Conservation (phyloP, 139 green algal species). For the Picochlorum sp. region DNA sequence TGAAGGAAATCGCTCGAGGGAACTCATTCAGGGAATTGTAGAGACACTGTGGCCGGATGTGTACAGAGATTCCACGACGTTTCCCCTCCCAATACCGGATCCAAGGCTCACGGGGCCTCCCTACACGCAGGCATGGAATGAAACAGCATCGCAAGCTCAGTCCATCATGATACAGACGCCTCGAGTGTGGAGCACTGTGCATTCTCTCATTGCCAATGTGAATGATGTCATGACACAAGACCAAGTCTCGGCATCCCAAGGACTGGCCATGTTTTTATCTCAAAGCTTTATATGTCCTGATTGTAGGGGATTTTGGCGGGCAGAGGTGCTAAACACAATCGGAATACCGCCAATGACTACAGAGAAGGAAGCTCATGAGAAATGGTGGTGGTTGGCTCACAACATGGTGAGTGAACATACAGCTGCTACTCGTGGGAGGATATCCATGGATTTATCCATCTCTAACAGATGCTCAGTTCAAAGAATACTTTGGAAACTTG, state of each 20-base stretch:
- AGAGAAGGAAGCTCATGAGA: neutral
- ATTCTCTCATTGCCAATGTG: neutral
- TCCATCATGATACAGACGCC: slow-evolving; percentile 6
- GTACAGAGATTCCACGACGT: neutral
- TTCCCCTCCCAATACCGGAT: neutral
- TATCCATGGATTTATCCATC: slow-evolving; percentile 5
- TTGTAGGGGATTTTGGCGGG: neutral
- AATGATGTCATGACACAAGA: neutral
- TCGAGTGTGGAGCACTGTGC: slow-evolving; percentile 1
- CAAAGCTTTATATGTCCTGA: slow-evolving; percentile 3
- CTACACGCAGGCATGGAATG: neutral
- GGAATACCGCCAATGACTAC: neutral
- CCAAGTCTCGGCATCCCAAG: neutral
- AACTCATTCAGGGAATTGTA: neutral
- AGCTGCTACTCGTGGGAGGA: neutral
- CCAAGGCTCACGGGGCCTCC: neutral
- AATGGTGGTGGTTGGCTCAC: slow-evolving; percentile 7
- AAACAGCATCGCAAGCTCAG: neutral
- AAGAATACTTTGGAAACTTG: neutral
- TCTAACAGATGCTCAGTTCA: neutral
- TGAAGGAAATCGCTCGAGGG: neutral
- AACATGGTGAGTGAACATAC: slow-evolving; percentile 7
- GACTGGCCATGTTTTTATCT: neutral
- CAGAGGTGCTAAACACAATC: neutral
- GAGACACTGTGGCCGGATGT: neutral